These are phyloP conservation scores for Vicia sativa DNA, from an alignment of 306 rosid species.

Conservation along the genomic window DNA sequence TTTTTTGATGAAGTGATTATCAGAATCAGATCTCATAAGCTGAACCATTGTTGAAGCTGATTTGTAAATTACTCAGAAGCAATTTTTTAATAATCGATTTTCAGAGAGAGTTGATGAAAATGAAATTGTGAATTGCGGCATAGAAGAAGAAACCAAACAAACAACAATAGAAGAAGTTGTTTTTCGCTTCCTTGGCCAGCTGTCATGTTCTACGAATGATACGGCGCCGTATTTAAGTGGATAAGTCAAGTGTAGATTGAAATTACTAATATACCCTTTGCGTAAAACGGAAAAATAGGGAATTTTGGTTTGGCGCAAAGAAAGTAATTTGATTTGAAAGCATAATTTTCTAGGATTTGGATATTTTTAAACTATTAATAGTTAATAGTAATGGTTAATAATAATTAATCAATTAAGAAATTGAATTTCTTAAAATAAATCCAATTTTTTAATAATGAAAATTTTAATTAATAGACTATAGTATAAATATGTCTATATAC, in stretches of 20 bases:
- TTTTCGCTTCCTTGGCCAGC: constrained; percentile 21
- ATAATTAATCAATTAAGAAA: too few species aligned
- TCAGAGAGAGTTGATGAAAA: not conserved
- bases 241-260: not conserved
- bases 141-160: not conserved
- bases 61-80: not conserved
- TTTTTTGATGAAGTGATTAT: constrained; percentile 41
- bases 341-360: too few species aligned
- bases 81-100: not conserved
- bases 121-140: constrained; percentile 24
- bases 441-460: too few species aligned
- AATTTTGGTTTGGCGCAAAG: too few species aligned
- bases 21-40: constrained; percentile 53
- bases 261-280: constrained; percentile 32
- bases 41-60: constrained; percentile 57
- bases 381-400: too few species aligned
- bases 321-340: too few species aligned
- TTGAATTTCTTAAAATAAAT: too few species aligned
- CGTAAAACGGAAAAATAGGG: not conserved
- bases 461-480: too few species aligned
- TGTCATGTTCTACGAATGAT: constrained; percentile 46
- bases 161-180: not conserved
- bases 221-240: constrained; percentile 49
- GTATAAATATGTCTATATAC: too few species aligned
- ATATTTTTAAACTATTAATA: too few species aligned